These are phyloP conservation scores for Pseudomonodictys pantanalensis DNA, from an alignment of 495 filamentous ascomycete species.

Conservation along the genomic window DNA sequence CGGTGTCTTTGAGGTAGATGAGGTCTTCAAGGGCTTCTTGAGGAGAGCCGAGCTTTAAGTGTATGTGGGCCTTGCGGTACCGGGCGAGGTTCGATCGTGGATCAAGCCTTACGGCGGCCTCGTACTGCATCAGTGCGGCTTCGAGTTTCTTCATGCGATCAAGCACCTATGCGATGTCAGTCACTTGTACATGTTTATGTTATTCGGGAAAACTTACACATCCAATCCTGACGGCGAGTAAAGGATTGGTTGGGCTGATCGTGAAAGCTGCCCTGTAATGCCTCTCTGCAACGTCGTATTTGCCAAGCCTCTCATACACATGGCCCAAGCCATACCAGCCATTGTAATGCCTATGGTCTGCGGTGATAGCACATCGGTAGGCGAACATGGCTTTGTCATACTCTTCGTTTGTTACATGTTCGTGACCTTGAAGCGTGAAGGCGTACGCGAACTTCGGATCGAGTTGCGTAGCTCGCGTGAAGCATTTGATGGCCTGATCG, in stretches of 20 bases:
- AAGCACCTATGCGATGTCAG: constrained; percentile 49
- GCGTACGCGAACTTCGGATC: constrained; percentile 91
- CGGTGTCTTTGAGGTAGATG: constrained; percentile 78
- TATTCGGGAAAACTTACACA: constrained; percentile 44
- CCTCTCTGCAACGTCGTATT: constrained; percentile 81
- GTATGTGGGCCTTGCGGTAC: constrained; percentile 85
- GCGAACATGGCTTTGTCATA: constrained; percentile 87
- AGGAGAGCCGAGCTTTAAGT: constrained; percentile 72
- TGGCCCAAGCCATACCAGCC: constrained; percentile 94
- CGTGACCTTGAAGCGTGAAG: constrained; percentile 92
- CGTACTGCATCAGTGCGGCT: constrained; percentile 75
- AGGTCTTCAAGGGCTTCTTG: constrained; percentile 73
- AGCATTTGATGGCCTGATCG: constrained; percentile 90
- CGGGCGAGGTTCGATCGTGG: constrained; percentile 76
- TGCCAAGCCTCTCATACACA: constrained; percentile 92
- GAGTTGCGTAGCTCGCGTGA: constrained; percentile 89
- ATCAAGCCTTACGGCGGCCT: constrained; percentile 73
- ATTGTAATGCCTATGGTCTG: constrained; percentile 89
- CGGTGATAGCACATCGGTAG: constrained; percentile 77
- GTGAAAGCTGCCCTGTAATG: constrained; percentile 82
- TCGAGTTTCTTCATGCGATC: constrained; percentile 80
- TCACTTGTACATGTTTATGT: neutral
- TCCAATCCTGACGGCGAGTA: constrained; percentile 87
- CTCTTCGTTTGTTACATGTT: constrained; percentile 94
- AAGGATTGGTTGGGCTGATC: constrained; percentile 89